These are phyloP conservation scores for Sextonia rubra DNA, from an alignment of 164 flowering plant genomes.

Conservation along the genomic window DNA sequence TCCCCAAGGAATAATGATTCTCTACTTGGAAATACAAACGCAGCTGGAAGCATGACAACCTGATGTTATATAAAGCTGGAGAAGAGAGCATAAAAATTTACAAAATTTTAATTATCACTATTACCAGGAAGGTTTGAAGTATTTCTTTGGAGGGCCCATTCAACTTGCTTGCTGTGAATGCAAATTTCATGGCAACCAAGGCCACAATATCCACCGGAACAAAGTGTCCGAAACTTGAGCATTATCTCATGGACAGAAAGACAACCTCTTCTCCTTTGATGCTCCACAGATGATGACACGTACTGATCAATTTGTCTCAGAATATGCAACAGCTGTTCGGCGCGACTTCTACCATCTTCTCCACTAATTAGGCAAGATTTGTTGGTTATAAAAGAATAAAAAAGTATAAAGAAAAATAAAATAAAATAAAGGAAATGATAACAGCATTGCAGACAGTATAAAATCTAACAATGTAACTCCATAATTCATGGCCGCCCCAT, in stretches of 20 bases:
- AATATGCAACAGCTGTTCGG: conserved; percentile 81
- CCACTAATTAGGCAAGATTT: conserved; percentile 47
- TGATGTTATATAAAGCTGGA: not conserved
- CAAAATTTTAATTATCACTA: not conserved
- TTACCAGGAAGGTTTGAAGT: conserved; percentile 71
- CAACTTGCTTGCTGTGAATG: conserved; percentile 55
- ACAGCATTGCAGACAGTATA: too few relatives aligned
- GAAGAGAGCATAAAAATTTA: not conserved
- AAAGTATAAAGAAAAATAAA: not conserved
- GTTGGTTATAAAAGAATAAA: not conserved
- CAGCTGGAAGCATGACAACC: conserved; percentile 39
- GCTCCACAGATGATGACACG: conserved; percentile 77
- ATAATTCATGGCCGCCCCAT: too few relatives aligned
- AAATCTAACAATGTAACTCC: too few relatives aligned
- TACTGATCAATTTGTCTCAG: conserved; percentile 82
- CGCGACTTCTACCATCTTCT: conserved; percentile 95
- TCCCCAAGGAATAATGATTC: conserved; percentile 80
- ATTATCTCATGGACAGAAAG: conserved; percentile 81
- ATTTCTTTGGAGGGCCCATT: conserved; percentile 46
- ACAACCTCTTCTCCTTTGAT: conserved; percentile 89
- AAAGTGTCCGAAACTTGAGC: conserved; percentile 70
- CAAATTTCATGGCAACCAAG: conserved; percentile 83
- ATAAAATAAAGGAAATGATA: too few relatives aligned
- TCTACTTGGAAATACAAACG: conserved; percentile 83
- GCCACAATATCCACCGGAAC: conserved; percentile 72